Conservation (phyloP, 2,329 filamentous ascomycete species). For the Tricladium varicosporioides region DNA sequence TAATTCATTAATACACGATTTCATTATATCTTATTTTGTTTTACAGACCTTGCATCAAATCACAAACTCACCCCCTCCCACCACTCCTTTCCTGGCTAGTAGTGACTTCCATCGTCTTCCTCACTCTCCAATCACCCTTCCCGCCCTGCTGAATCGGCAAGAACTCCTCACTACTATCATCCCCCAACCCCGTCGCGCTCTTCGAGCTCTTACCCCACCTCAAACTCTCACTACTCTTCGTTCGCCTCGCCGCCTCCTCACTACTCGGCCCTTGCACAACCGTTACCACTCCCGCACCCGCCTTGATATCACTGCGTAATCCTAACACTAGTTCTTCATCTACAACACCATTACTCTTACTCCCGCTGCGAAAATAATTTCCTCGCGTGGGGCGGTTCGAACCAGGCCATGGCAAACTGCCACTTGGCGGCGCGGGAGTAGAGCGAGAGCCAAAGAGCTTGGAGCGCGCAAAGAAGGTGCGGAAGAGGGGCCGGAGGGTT, state of each 20-base stretch:
- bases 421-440: background rate
- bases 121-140: constrained; percentile 6
- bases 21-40: no score
- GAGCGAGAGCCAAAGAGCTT: constrained; percentile 11
- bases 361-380: constrained; percentile 12
- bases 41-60: no score
- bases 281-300: constrained; percentile 13
- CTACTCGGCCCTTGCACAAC: constrained; percentile 12
- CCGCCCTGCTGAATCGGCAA: background rate
- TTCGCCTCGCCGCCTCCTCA: constrained; percentile 1
- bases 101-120: constrained; percentile 14
- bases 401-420: background rate
- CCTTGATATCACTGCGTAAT: constrained; percentile 13
- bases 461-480: constrained; percentile 20
- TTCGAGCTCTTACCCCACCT: constrained; percentile 1
- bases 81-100: constrained; percentile 1
- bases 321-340: constrained; percentile 5
- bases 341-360: background rate
- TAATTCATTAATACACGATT: no score
- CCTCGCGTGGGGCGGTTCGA: background rate
- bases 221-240: constrained; percentile 2
- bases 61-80: no score
- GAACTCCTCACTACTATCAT: constrained; percentile 18
- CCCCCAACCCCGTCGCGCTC: constrained; percentile 7
- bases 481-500: constrained; percentile 28